Conservation (phyloP, 306 rosid species). For the cucumber (Cucumis sativus) region DNA sequence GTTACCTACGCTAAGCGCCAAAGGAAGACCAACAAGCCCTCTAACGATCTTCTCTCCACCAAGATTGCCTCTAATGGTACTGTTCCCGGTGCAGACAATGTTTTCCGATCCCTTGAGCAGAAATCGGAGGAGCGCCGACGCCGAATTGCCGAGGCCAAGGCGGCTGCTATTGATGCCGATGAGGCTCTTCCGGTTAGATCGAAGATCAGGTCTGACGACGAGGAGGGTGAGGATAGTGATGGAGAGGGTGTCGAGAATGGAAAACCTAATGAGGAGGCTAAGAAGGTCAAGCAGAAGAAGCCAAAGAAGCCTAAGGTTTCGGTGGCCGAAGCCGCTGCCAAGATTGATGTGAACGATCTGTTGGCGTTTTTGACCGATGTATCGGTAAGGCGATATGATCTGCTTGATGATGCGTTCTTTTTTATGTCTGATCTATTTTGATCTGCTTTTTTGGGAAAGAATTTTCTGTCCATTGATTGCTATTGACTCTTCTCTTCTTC, state of each 20-base stretch:
- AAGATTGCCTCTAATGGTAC: conserved; percentile 23
- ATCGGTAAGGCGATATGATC: conserved; percentile 32
- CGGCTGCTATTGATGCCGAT: conserved; percentile 18
- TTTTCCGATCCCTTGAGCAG: conserved; percentile 68
- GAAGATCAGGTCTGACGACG: conserved; percentile 45
- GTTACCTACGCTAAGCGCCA: conserved; percentile 73
- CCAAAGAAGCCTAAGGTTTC: conserved; percentile 85
- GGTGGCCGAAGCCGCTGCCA: conserved; percentile 70
- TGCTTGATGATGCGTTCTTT: conserved; percentile 8
- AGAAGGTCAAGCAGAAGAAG: conserved; percentile 80
- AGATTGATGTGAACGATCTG: conserved; percentile 60
- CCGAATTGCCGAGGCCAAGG: conserved; percentile 49
- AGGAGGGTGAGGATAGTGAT: conserved; percentile 36
- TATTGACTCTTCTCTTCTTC: not conserved
- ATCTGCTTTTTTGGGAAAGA: conserved; percentile 20
- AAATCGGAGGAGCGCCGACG: conserved; percentile 74
- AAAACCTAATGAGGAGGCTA: conserved; percentile 37
- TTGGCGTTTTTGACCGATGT: conserved; percentile 45
- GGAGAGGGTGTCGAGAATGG: conserved; percentile 37
- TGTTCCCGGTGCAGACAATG: conserved; percentile 25
- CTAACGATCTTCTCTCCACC: conserved; percentile 24
- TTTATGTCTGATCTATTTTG: conserved; percentile 24
- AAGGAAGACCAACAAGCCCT: conserved; percentile 35
- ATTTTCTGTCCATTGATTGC: conserved; percentile 7
- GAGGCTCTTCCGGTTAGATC: conserved; percentile 35